These are phyloP conservation scores for Spencermartinsiella ligniputridi DNA, from an alignment of 1,139 yeast genomes.

Conservation along the genomic window DNA sequence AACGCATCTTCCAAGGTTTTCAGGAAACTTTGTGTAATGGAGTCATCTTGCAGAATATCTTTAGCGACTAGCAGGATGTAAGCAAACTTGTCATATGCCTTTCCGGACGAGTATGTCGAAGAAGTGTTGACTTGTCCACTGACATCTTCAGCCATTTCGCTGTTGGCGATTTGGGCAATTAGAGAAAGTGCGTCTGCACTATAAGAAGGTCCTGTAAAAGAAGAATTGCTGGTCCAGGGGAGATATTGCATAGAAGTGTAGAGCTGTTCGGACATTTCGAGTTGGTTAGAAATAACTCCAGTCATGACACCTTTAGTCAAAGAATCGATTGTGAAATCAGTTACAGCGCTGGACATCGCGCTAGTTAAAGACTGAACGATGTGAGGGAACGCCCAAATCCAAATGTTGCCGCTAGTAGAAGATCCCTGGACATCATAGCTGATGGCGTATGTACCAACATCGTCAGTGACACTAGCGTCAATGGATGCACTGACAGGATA, in stretches of 20 bases:
- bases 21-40: constrained; percentile 46
- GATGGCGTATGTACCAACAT: constrained; percentile 49
- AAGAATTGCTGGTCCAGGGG: constrained; percentile 49
- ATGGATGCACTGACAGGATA: constrained; percentile 44
- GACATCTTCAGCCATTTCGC: constrained; percentile 57
- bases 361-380: constrained; percentile 51
- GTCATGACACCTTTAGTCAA: constrained; percentile 65
- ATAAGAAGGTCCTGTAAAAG: constrained; percentile 39
- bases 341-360: constrained; percentile 36
- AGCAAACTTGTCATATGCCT: constrained; percentile 71
- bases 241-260: constrained; percentile 50
- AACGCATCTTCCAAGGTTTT: constrained; percentile 51
- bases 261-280: constrained; percentile 50
- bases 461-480: constrained; percentile 36
- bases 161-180: constrained; percentile 52
- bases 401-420: constrained; percentile 48
- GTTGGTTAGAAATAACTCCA: constrained; percentile 50
- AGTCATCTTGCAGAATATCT: constrained; percentile 54
- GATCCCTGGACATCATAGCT: constrained; percentile 50
- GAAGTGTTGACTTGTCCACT: constrained; percentile 43
- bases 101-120: constrained; percentile 64
- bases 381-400: constrained; percentile 70
- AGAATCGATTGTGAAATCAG: constrained; percentile 51
- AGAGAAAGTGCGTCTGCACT: constrained; percentile 47
- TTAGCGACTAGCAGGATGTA: constrained; percentile 60